Conservation (phyloP, 2,329 filamentous ascomycete genomes). For the Trichoderma citrinoviride region DNA sequence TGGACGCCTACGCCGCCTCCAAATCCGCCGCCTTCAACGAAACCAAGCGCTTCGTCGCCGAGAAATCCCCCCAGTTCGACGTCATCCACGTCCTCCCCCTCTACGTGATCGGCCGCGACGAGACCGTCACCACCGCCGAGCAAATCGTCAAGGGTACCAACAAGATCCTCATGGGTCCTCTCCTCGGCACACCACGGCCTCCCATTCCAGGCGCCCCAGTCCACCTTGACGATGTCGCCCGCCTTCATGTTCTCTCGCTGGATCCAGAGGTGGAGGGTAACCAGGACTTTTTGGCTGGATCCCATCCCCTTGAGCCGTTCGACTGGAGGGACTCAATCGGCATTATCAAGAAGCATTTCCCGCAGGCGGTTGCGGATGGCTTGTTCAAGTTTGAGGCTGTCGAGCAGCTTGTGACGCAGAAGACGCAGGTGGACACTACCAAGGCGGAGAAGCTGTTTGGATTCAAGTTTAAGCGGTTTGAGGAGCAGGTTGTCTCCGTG, state of each 20-base stretch:
- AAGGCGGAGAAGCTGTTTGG: conserved; percentile 36
- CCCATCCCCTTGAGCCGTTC: neutral
- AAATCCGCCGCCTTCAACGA: conserved; percentile 37
- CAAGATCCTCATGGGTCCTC: conserved; percentile 34
- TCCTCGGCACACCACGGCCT: conserved; percentile 32
- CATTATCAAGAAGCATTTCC: conserved; percentile 22
- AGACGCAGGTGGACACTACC: conserved; percentile 28
- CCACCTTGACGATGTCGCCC: conserved; percentile 24
- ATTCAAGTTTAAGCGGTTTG: conserved; percentile 33
- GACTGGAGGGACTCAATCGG: neutral
- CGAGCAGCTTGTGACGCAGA: neutral
- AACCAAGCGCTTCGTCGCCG: conserved; percentile 35
- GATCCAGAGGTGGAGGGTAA: neutral
- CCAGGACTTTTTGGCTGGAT: conserved; percentile 19
- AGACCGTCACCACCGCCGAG: conserved; percentile 26
- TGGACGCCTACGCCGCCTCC: conserved; percentile 38
- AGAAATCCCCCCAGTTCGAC: conserved; percentile 36
- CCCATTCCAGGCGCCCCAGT: conserved; percentile 28
- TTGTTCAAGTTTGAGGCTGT: conserved; percentile 10
- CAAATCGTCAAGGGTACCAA: conserved; percentile 34
- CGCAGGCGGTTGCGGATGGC: conserved; percentile 12
- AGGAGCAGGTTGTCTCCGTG: conserved; percentile 37
- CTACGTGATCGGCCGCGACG: conserved; percentile 39
- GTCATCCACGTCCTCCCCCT: conserved; percentile 38
- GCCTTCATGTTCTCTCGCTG: conserved; percentile 15